Base-by-base conservation (phyloP, 768 basidiomycete species). In the Boletellus ananas region DNA sequence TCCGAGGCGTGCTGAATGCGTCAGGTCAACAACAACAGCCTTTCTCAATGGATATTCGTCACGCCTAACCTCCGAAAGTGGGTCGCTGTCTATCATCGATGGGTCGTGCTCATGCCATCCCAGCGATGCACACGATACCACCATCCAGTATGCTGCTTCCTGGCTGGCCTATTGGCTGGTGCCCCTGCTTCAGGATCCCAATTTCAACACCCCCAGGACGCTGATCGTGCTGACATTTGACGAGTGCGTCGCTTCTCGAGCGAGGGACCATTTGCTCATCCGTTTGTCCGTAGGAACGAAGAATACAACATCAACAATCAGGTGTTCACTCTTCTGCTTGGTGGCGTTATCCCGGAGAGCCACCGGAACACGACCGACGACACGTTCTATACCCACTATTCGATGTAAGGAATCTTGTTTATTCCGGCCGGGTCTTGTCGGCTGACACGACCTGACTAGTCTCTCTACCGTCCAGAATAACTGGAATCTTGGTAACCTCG, bases 211-310 rank as follows among this genome's bases (percentile, higher is more conserved):
- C 49, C 63, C 72, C 42, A 66, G 61, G 18, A 84, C 84, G 1
- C 67, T 86, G 44, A 78, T 85, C 57, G 56, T 83, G 9, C 57
- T 85, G 45, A 84, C 81, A 0, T 85, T 85, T 47, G 84, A 86
- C 47, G 83, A 85, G 66, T 80, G 67, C 35, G 75, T 71, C 50
- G 54, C 34, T 18, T n/a, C 25, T 11, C 13, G 34, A 10, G 21
- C 2, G 38, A 18, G 13, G 14, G 14, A 49, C 18, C 14, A 20
- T 36, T 29, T 29, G 12, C 14, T 49, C n/a, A 46, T 34, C 7
- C 12, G 29, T 12, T 34, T 34, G 13, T n/a, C 20, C 25, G 3
- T 18, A 66, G 65, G 36, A 62, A 50, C 33, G 72, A 66, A 21
- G 62, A 60, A 0, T 66, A 69, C 44, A 58, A 58, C 25, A 61